Conservation (phyloP, 1,284 basidiomycete species). For the Marasmius oreades region DNA sequence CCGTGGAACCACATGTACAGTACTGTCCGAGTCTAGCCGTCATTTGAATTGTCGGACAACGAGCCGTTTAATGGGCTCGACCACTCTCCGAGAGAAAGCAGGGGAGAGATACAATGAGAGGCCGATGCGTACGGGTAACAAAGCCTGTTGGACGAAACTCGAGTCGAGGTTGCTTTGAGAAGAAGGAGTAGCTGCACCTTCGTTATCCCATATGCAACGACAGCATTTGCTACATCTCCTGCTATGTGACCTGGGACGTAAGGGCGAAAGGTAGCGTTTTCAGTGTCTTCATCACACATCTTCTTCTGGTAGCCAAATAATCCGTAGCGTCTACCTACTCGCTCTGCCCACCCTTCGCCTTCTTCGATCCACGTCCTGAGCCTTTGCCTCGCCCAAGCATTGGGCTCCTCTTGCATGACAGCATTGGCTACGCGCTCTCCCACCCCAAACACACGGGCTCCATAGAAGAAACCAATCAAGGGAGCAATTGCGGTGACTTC, state of each 20-base stretch:
- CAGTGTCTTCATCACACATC: constrained; percentile 22
- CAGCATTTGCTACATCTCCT: constrained; percentile 72
- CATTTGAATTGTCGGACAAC: constrained; percentile 12
- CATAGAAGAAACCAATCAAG: constrained; percentile 72
- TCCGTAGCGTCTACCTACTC: constrained; percentile 77
- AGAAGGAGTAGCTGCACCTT: constrained; percentile 54
- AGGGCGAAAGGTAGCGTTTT: constrained; percentile 4
- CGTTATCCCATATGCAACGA: constrained; percentile 80
- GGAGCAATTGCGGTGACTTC: constrained; percentile 85
- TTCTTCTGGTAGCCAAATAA: constrained; percentile 76
- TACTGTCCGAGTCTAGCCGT: background rate
- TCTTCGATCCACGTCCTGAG: constrained; percentile 66
- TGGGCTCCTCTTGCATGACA: constrained; percentile 11
- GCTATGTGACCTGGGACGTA: constrained; percentile 35
- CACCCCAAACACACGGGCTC: constrained; percentile 64
- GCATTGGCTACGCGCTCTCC: constrained; percentile 57
- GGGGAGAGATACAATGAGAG: constrained; percentile 75
- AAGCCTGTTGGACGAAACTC: constrained; percentile 46
- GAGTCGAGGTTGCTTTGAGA: constrained; percentile 7
- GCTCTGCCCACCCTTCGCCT: constrained; percentile 67
- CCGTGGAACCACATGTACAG: background rate
- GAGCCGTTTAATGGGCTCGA: constrained; percentile 49
- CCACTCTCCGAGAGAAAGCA: constrained; percentile 60
- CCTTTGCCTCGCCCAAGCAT: constrained; percentile 35
- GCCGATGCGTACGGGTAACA: constrained; percentile 75